phyloP scores from a whole-genome alignment of 1,284 basidiomycete species.

The Ceratobasidium sp. region DNA sequence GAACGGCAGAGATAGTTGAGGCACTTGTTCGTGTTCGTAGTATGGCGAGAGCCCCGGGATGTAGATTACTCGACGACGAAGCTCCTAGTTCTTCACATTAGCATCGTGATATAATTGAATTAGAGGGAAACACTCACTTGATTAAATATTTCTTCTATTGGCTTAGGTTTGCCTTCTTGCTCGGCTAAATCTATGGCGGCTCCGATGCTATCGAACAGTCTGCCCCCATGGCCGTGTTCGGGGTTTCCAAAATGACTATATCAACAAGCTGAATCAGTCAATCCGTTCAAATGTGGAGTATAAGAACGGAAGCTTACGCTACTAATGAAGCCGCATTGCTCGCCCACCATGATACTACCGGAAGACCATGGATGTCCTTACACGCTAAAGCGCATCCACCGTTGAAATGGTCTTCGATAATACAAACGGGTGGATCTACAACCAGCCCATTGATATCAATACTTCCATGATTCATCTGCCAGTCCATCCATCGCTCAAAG shows the following conservation, averaged over 20 bases:
- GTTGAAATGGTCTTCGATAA: conserved; percentile 10
- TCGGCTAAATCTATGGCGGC: not conserved
- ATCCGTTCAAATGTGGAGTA: no score
- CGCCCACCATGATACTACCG: conserved; percentile 10
- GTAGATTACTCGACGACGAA: no score
- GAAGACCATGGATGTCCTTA: not conserved
- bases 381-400: conserved; percentile 2
- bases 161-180: not conserved
- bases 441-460: not conserved
- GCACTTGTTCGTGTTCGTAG: no score
- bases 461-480: not conserved
- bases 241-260: conserved; percentile 23
- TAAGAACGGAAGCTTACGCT: not conserved
- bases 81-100: no score
- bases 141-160: not conserved
- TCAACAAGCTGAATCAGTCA: no score
- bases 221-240: conserved; percentile 10
- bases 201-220: conserved; percentile 17
- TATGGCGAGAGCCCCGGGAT: no score
- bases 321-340: conserved; percentile 7
- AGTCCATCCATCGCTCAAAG: not conserved
- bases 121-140: not conserved
- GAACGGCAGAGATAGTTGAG: not conserved
- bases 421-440: not conserved
- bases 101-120: no score